These are phyloP conservation scores for Paraconiothyrium brasiliense DNA, from an alignment of 2,329 filamentous ascomycete genomes.

Conservation along the genomic window DNA sequence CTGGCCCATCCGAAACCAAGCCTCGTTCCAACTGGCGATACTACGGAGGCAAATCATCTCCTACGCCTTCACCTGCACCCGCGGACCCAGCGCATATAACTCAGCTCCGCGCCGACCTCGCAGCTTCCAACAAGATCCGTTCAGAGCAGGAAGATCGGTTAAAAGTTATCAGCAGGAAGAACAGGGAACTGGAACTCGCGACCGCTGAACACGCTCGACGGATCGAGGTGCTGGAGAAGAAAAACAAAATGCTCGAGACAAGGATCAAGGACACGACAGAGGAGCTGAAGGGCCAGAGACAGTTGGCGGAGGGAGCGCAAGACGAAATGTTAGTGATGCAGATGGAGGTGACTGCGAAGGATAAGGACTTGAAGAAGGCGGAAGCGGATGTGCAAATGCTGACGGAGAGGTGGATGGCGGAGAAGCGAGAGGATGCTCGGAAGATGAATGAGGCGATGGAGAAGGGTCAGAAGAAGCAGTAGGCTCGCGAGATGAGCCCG, in stretches of 20 bases:
- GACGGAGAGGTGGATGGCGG: constrained; percentile 89
- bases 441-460: constrained; percentile 72
- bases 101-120: constrained; percentile 69
- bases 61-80: constrained; percentile 9
- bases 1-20: constrained; percentile 25
- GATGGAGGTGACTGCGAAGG: constrained; percentile 85
- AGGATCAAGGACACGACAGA: constrained; percentile 83
- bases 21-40: constrained; percentile 5
- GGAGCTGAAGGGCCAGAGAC: constrained; percentile 83
- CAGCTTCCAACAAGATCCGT: constrained; percentile 79
- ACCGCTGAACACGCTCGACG: constrained; percentile 67
- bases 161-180: constrained; percentile 53
- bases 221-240: constrained; percentile 69
- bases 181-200: constrained; percentile 69
- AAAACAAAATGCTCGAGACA: constrained; percentile 69
- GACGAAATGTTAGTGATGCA: constrained; percentile 91
- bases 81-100: constrained; percentile 35
- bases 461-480: constrained; percentile 34
- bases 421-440: constrained; percentile 86
- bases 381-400: constrained; percentile 87
- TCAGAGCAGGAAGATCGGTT: constrained; percentile 69
- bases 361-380: constrained; percentile 76
- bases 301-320: constrained; percentile 86
- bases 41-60: constrained; percentile 3
- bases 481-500: constrained; percentile 8